Evolutionary conservation across 192 early-diverging fungal species (phyloP).

Genomic region (Diversispora epigaea): DNA sequence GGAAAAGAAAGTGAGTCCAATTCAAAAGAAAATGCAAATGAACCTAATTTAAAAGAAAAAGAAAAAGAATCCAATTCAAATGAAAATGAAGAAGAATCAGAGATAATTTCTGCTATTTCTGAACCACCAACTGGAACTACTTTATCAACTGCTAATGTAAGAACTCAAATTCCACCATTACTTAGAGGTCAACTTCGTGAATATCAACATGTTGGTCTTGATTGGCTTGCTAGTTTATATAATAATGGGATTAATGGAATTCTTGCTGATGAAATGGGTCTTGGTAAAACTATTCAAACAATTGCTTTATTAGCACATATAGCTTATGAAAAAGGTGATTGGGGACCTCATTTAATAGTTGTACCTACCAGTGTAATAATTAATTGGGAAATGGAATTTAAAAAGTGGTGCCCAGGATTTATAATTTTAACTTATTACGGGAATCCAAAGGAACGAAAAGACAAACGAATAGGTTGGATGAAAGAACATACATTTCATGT

Average conservation of each 20-base stretch:
- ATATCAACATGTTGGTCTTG: constrained; percentile 88
- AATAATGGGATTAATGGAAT: constrained; percentile 79
- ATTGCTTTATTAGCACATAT: constrained; percentile 67
- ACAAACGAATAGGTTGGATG: constrained; percentile 58
- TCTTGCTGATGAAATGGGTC: constrained; percentile 68
- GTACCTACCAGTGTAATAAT: constrained; percentile 75
- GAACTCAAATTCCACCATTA: constrained; percentile 58
- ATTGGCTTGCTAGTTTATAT: constrained; percentile 88
- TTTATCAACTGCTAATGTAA: constrained; percentile 45
- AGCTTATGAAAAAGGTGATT: constrained; percentile 59
- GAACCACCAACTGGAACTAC: constrained; percentile 38
- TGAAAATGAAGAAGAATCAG: constrained; percentile 30
- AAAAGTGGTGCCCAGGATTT: constrained; percentile 71
- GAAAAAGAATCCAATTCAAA: constrained; percentile 19
- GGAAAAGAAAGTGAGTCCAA: not conserved
- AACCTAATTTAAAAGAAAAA: not conserved
- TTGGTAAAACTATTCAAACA: constrained; percentile 67
- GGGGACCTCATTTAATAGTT: constrained; percentile 73
- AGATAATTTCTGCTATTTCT: constrained; percentile 33
- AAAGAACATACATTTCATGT: constrained; percentile 62
- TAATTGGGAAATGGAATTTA: constrained; percentile 77
- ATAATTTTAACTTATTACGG: constrained; percentile 80
- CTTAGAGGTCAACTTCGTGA: constrained; percentile 72
- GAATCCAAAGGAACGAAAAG: constrained; percentile 61
- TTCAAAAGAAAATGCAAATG: not conserved